Percentiles rank a stretch among this genome's conserved stretches.
phyloP scores from a whole-genome alignment of 192 early-diverging fungal species.

The Coemansia sp. region DNA sequence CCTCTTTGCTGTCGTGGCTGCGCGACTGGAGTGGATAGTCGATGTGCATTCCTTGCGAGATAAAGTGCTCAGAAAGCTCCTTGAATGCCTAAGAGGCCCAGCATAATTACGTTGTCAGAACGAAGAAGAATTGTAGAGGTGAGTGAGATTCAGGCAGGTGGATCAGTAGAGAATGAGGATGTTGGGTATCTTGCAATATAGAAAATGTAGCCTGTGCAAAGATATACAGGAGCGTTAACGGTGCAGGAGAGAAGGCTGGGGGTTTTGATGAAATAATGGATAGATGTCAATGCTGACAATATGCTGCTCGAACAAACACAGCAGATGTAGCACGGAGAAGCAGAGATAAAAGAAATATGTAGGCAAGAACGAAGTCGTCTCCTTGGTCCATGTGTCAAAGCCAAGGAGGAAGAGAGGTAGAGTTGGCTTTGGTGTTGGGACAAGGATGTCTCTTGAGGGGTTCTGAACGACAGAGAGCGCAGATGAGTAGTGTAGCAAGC shows the following conservation, averaged over 20 bases:
- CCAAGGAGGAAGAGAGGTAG: background rate
- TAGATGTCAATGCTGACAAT: too few species aligned
- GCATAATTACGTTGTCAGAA: background rate
- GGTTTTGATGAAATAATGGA: too few species aligned
- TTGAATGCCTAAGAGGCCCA: conserved; percentile 39
- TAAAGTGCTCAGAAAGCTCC: conserved; percentile 54
- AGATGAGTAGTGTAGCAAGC: background rate
- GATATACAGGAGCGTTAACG: background rate
- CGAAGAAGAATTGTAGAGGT: conserved; percentile 12
- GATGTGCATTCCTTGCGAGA: conserved; percentile 54
- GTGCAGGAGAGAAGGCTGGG: background rate
- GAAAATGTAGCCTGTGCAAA: background rate
- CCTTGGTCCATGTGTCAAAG: too few species aligned
- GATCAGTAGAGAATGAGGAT: conserved; percentile 4
- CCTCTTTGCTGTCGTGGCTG: conserved; percentile 42
- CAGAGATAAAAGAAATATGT: too few species aligned
- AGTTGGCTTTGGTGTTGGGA: background rate
- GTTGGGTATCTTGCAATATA: background rate
- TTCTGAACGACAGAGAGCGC: background rate
- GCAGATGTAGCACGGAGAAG: too few species aligned
- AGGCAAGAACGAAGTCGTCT: too few species aligned
- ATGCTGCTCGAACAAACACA: too few species aligned
- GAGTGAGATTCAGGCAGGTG: background rate
- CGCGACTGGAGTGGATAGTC: conserved; percentile 51
- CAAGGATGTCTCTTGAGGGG: background rate